Conservation (phyloP, 345 rosid genomes). For the Turritis glabra region DNA sequence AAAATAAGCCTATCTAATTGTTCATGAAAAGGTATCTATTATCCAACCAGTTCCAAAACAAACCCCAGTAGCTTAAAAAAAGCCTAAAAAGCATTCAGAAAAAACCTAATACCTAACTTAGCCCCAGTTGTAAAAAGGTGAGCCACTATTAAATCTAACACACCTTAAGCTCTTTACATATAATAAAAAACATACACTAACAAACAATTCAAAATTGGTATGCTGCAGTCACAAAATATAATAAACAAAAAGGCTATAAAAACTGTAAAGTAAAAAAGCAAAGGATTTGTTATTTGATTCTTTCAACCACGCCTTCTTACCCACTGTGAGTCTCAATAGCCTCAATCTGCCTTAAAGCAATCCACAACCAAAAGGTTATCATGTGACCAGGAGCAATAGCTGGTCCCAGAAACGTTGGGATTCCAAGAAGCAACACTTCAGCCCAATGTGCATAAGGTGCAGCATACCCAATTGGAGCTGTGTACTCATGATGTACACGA, state of each 20-base stretch:
- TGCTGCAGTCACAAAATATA: too few species aligned
- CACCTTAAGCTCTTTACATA: constrained; percentile 26
- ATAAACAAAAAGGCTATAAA: constrained; percentile 17
- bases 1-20: neutral
- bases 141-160: constrained; percentile 42
- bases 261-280: constrained; percentile 9
- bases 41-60: constrained; percentile 14
- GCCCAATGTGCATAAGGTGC: constrained; percentile 97
- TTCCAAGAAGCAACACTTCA: constrained; percentile 80
- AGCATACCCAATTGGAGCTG: constrained; percentile 82
- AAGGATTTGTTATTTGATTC: constrained; percentile 6
- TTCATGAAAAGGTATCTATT: constrained; percentile 6
- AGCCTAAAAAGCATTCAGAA: constrained; percentile 8
- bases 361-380: constrained; percentile 92
- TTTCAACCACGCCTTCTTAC: constrained; percentile 44
- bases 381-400: constrained; percentile 96
- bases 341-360: constrained; percentile 84
- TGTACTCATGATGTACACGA: constrained; percentile 80
- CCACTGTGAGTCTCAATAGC: constrained; percentile 98
- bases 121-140: constrained; percentile 36
- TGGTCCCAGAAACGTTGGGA: constrained; percentile 93
- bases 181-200: neutral
- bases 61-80: constrained; percentile 19
- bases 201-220: constrained; percentile 38
- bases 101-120: constrained; percentile 34